Evolutionary conservation across 495 filamentous ascomycete genomes (phyloP).

Genomic region (Halenospora varia): DNA sequence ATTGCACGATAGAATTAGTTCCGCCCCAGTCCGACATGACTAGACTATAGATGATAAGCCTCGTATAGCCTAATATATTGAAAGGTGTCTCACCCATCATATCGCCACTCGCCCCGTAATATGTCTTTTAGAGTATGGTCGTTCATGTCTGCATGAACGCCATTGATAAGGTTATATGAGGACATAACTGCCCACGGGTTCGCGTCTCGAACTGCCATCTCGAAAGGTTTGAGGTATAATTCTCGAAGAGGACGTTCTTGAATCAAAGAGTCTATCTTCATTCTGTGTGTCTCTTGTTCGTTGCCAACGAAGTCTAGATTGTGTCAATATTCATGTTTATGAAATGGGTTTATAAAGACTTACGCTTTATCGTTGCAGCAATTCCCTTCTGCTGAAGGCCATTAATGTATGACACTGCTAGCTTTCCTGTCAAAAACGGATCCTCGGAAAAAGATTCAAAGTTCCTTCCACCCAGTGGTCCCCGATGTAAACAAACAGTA

Average conservation of each 20-base stretch:
- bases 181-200: constrained; percentile 78
- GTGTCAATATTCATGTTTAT: constrained; percentile 26
- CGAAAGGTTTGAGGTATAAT: constrained; percentile 78
- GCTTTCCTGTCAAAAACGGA: constrained; percentile 69
- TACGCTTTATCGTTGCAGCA: constrained; percentile 74
- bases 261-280: constrained; percentile 67
- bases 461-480: constrained; percentile 76
- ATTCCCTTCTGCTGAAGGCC: constrained; percentile 74
- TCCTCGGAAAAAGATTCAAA: constrained; percentile 90
- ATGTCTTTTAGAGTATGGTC: constrained; percentile 64
- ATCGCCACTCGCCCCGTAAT: constrained; percentile 73
- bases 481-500: constrained; percentile 79
- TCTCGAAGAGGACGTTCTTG: constrained; percentile 73
- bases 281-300: constrained; percentile 76
- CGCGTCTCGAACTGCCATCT: constrained; percentile 75
- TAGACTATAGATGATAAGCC: constrained; percentile 36
- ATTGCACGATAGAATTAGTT: constrained; percentile 65
- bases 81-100: constrained; percentile 51
- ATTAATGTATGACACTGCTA: constrained; percentile 68
- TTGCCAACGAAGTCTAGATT: constrained; percentile 70
- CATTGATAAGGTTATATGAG: constrained; percentile 83
- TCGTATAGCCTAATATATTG: constrained; percentile 17
- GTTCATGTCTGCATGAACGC: constrained; percentile 73
- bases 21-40: constrained; percentile 75
- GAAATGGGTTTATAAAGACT: constrained; percentile 17